Percentiles rank a stretch among this genome's conserved stretches.
Evolutionary conservation across 192 early-diverging fungal genomes (phyloP).

Genomic region (Diversispora epigaea): DNA sequence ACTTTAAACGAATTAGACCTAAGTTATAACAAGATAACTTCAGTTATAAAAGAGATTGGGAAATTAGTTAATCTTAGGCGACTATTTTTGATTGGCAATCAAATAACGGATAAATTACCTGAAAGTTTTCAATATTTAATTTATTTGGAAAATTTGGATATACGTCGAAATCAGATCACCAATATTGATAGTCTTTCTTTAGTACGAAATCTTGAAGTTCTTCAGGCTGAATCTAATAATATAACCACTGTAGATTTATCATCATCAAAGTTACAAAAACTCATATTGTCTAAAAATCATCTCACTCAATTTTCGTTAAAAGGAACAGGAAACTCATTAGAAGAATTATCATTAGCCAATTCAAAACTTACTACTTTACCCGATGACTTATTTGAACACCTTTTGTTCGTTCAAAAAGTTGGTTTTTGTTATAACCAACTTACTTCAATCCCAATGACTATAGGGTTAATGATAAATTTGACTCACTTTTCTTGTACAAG

Average conservation of each 20-base stretch:
- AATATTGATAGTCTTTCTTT: slow-evolving; percentile 59
- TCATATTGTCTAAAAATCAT: slow-evolving; percentile 67
- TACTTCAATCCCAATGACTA: slow-evolving; percentile 61
- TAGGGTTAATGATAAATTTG: slow-evolving; percentile 56
- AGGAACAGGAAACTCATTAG: slow-evolving; percentile 39
- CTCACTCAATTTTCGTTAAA: slow-evolving; percentile 66
- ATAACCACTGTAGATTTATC: slow-evolving; percentile 63
- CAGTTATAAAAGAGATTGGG: slow-evolving; percentile 71
- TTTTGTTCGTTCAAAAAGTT: slow-evolving; percentile 56
- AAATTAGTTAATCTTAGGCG: slow-evolving; percentile 56
- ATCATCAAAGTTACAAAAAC: slow-evolving; percentile 52
- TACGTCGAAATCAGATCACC: slow-evolving; percentile 78
- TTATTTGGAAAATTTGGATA: slow-evolving; percentile 71
- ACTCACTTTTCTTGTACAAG: slow-evolving; percentile 60
- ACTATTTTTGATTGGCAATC: slow-evolving; percentile 75
- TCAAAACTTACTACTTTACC: slow-evolving; percentile 71
- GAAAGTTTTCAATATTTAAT: slow-evolving; percentile 54
- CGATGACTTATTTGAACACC: slow-evolving; percentile 58
- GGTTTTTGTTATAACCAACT: slow-evolving; percentile 72
- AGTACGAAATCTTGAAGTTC: slow-evolving; percentile 57
- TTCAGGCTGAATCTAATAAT: slow-evolving; percentile 73
- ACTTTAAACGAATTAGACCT: slow-evolving; percentile 72
- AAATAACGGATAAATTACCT: slow-evolving; percentile 70
- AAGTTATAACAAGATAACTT: slow-evolving; percentile 79
- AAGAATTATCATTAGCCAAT: slow-evolving; percentile 58